Conservation (phyloP, 148 eudicot genomes). For the Chenopodium suecicum region DNA sequence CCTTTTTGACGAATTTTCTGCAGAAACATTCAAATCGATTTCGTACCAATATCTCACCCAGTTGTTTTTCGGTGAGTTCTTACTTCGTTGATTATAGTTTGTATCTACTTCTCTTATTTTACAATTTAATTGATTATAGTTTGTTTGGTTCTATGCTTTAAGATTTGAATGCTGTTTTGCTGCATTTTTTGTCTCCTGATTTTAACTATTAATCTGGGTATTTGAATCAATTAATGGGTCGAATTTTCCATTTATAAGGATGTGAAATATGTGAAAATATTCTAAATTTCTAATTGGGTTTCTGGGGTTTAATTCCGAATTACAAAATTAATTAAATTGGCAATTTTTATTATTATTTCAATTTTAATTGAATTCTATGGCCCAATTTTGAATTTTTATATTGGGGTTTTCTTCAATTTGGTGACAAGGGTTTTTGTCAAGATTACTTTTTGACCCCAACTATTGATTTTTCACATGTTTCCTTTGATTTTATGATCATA, state of each 20-base stretch:
- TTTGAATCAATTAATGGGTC: background rate
- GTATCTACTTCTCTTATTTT: background rate
- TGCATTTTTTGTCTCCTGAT: constrained; percentile 2
- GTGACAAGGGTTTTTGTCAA: constrained; percentile 3
- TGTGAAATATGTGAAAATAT: background rate
- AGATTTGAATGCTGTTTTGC: background rate
- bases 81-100: background rate
- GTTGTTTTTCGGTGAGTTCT: background rate
- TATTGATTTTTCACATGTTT: background rate
- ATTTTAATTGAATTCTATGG: background rate
- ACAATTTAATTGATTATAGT: background rate
- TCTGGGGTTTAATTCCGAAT: background rate
- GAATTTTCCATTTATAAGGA: background rate
- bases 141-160: background rate
- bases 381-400: background rate
- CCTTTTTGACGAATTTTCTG: background rate
- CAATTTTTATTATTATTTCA: background rate
- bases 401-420: constrained; percentile 1
- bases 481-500: background rate
- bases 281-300: background rate
- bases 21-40: background rate
- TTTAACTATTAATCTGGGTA: background rate
- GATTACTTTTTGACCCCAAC: background rate
- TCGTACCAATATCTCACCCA: background rate
- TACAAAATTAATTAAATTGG: background rate